Evolutionary conservation across 257 asterid genomes (phyloP).

Genomic region (Euphrasia confusa): DNA sequence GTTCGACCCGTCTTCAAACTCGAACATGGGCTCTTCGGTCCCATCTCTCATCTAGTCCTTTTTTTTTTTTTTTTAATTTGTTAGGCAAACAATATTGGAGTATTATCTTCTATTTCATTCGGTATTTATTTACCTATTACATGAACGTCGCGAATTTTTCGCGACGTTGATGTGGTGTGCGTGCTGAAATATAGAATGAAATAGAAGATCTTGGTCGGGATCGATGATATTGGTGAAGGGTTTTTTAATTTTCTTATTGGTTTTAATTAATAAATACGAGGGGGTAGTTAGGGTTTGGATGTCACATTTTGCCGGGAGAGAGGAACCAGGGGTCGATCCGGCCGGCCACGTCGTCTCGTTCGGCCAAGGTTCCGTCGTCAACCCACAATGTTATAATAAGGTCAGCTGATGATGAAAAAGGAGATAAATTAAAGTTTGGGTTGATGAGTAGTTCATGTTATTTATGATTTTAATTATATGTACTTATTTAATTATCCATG

Average conservation of each 20-base stretch:
- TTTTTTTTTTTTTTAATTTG: neutral
- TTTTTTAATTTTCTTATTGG: neutral
- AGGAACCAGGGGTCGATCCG: slow-evolving; percentile 25
- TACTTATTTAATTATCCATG: slow-evolving; percentile 1
- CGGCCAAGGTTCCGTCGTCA: slow-evolving; percentile 28
- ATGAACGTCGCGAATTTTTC: no score
- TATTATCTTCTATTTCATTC: slow-evolving; percentile 9
- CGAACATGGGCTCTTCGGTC: slow-evolving; percentile 48
- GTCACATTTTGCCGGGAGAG: no score
- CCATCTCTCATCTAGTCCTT: slow-evolving; percentile 33
- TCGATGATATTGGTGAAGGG: neutral
- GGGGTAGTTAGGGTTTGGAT: slow-evolving; percentile 32
- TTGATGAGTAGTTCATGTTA: slow-evolving; percentile 14
- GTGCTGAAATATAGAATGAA: slow-evolving; percentile 5
- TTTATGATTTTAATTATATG: slow-evolving; percentile 23
- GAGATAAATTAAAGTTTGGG: neutral
- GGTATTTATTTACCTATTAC: neutral
- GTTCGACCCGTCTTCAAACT: slow-evolving; percentile 44
- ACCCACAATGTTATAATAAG: slow-evolving; percentile 25
- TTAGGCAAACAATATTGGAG: neutral
- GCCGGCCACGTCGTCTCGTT: slow-evolving; percentile 26
- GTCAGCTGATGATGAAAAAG: neutral
- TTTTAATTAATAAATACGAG: neutral
- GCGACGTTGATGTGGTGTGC: neutral
- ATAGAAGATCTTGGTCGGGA: slow-evolving; percentile 1